phyloP scores from a whole-genome alignment of 441 rosid genomes.

The Omphalea diandra region DNA sequence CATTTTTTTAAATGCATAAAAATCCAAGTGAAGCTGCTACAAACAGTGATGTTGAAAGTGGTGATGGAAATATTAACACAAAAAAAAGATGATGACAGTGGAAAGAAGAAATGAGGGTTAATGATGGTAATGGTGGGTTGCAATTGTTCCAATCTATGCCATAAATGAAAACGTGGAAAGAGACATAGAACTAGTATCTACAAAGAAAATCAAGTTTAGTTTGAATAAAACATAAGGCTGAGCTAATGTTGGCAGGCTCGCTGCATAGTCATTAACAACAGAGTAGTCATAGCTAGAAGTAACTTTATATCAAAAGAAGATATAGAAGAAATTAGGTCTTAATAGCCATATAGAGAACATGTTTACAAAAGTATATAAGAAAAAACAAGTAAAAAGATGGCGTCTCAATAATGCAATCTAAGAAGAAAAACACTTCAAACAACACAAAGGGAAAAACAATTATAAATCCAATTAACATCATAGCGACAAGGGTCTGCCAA shows the following conservation, averaged over 20 bases:
- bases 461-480: neutral
- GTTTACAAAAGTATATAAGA: neutral
- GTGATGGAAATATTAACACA: neutral
- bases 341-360: neutral
- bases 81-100: neutral
- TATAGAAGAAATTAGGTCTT: neutral
- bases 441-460: neutral
- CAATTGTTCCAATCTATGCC: neutral
- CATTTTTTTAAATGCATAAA: neutral
- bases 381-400: too few species aligned
- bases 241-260: neutral
- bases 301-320: neutral
- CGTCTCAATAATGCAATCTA: neutral
- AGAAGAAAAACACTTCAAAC: neutral
- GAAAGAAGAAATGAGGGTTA: neutral
- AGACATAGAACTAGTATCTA: neutral
- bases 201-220: neutral
- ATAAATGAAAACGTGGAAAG: neutral
- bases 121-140: neutral
- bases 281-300: neutral
- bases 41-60: neutral
- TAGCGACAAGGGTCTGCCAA: too few species aligned
- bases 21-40: neutral
- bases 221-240: neutral
- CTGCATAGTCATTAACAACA: neutral